These are phyloP conservation scores for Puccinia horiana DNA, from an alignment of 1,284 basidiomycete genomes.

Conservation along the genomic window DNA sequence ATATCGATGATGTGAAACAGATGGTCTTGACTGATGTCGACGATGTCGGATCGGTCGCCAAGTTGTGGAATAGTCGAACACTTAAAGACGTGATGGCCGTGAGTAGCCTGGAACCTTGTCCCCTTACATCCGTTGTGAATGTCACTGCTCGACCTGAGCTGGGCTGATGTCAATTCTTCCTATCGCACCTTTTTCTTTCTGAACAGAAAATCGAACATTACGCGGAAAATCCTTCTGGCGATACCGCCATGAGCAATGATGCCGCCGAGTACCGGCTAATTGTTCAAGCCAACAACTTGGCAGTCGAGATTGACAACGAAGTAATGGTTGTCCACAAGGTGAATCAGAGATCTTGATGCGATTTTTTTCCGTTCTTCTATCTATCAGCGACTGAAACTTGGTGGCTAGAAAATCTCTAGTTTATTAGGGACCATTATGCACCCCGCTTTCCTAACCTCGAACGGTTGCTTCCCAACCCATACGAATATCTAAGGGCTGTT, in stretches of 20 bases:
- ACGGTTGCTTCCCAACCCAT: slow-evolving; percentile 85
- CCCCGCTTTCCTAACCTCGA: slow-evolving; percentile 96
- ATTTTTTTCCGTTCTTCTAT: neutral
- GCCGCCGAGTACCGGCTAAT: slow-evolving; percentile 83
- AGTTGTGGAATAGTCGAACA: slow-evolving; percentile 38
- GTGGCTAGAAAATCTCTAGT: slow-evolving; percentile 63
- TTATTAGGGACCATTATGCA: slow-evolving; percentile 96
- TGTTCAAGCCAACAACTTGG: slow-evolving; percentile 94
- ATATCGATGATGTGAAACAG: slow-evolving; percentile 54
- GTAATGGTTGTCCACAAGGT: slow-evolving; percentile 94
- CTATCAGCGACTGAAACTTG: slow-evolving; percentile 8
- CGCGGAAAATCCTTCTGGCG: slow-evolving; percentile 42
- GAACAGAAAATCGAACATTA: slow-evolving; percentile 41
- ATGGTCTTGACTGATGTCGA: slow-evolving; percentile 52
- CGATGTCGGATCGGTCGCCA: slow-evolving; percentile 44
- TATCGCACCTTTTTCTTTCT: neutral
- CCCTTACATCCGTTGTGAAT: neutral
- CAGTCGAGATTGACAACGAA: slow-evolving; percentile 98
- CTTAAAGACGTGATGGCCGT: slow-evolving; percentile 27
- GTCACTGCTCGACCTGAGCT: neutral
- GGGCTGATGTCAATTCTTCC: neutral
- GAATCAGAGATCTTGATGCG: slow-evolving; percentile 52
- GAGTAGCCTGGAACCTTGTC: neutral
- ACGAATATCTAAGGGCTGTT: slow-evolving; percentile 89
- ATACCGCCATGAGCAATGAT: slow-evolving; percentile 37